Percentiles rank a stretch among this genome's conserved stretches.
Evolutionary conservation across 805 yeast species (phyloP).

Genomic region (Cyberlindnera japonica): DNA sequence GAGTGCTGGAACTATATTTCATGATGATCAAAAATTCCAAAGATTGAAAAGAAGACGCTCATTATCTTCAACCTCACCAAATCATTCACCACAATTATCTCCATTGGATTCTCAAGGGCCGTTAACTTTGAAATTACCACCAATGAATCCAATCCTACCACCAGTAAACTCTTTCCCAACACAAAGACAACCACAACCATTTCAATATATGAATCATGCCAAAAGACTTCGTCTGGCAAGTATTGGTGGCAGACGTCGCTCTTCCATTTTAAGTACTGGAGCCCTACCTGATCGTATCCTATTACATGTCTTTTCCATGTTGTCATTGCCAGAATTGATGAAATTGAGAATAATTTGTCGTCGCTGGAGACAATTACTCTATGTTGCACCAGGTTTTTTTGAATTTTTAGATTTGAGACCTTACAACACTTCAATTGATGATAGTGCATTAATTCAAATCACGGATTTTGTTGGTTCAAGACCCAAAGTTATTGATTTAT

Average conservation of each 20-base stretch:
- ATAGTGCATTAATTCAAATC: constrained; percentile 51
- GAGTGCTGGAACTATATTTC: constrained; percentile 4
- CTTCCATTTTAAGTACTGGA: constrained; percentile 54
- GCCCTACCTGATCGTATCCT: constrained; percentile 60
- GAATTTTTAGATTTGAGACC: constrained; percentile 52
- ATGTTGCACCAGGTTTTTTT: constrained; percentile 51
- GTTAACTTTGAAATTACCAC: constrained; percentile 33
- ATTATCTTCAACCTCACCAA: constrained; percentile 14
- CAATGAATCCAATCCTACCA: constrained; percentile 37
- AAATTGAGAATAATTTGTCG: constrained; percentile 53
- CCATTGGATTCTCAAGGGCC: constrained; percentile 11
- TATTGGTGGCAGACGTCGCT: constrained; percentile 46
- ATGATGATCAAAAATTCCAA: constrained; percentile 7
- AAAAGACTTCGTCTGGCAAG: constrained; percentile 48
- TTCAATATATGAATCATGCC: constrained; percentile 53
- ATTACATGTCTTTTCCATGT: constrained; percentile 46
- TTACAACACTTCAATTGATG: constrained; percentile 60
- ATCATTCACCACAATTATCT: constrained; percentile 11
- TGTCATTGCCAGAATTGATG: constrained; percentile 60
- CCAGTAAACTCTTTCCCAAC: constrained; percentile 33
- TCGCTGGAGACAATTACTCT: constrained; percentile 65
- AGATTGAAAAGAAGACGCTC: constrained; percentile 17
- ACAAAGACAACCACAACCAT: constrained; percentile 28
- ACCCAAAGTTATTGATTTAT: constrained; percentile 56
- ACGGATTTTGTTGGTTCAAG: constrained; percentile 70